Evolutionary conservation across 352 stramenopile species (phyloP), one percentile per base, ranked within the genome.

Genomic region (Phytophthora podocarpi): DNA sequence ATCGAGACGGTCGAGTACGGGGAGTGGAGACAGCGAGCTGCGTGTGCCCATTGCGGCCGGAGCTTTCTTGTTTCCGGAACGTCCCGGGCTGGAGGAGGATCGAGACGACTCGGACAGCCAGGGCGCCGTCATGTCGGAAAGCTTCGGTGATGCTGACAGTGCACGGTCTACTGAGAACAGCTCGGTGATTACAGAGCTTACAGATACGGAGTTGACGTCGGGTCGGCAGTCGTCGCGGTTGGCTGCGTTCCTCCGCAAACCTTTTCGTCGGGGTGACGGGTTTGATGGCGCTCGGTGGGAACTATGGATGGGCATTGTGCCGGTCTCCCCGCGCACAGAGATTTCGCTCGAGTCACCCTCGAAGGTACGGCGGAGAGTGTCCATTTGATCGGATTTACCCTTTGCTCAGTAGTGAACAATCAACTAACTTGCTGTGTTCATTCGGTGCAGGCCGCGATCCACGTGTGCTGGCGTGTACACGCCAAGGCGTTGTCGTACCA

Each of bases 121-220:
- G 40, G 69, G 75, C 41, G 83, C 83, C 11, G 83, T 92, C 46
- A 75, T 87, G 43, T 92, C 83, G 0, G 83, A 92, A 59, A 90
- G 80, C 32, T 92, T 92, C 64, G 81, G 83, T 2, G 83, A 92
- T 39, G 83, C 74, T 2, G 79, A 92, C 64, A 92, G 83, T 54
- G 76, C 71, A 1, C 65, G 77, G 21, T 89, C 81, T 4, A 92
- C 83, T 1, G 79, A 90, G 53, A 87, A 88, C 51, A 90, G 81
- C 64, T 92, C 83, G 0, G 71, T 90, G 4, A 48, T 89, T 37
- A 75, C 83, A 8, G 83, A 92, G 20, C 55, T 83, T 26, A 74
- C 68, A 1, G 83, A 92, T 26, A 54, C 64, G 4, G 78, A 91
- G 27, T 76, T 64, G 20, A 76, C 71, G 21, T 76, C 72, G 20